phyloP scores from a whole-genome alignment of 2,329 filamentous ascomycete species.

The Passalora sequoiae region DNA sequence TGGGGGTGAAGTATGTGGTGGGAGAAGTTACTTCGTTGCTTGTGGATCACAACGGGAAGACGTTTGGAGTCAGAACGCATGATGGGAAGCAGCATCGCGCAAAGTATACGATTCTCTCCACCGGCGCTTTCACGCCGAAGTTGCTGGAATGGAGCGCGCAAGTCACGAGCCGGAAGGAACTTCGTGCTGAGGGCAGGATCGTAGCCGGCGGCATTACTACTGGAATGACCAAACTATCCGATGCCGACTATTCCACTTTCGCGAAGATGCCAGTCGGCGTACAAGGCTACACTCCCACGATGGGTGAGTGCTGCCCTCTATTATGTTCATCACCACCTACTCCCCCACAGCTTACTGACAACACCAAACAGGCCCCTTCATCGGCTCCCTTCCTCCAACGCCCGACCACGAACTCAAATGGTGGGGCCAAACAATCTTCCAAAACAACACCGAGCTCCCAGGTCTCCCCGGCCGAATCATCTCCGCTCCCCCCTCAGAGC shows the following conservation, averaged over 20 bases:
- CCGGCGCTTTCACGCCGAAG: conserved; percentile 41
- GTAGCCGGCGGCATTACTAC: conserved; percentile 53
- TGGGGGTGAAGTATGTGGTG: conserved; percentile 56
- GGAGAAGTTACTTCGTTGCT: conserved; percentile 48
- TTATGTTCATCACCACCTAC: too few species aligned
- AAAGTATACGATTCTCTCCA: conserved; percentile 38
- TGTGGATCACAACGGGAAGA: conserved; percentile 45
- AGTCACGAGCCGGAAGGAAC: conserved; percentile 41
- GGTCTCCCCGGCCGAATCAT: conserved; percentile 49
- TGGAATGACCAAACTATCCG: conserved; percentile 44
- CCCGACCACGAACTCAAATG: conserved; percentile 48
- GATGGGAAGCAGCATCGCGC: conserved; percentile 33
- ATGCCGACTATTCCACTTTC: conserved; percentile 35
- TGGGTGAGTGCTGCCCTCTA: too few species aligned
- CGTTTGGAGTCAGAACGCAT: conserved; percentile 40
- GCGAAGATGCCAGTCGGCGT: conserved; percentile 43
- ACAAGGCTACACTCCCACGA: conserved; percentile 40
- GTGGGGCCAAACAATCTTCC: conserved; percentile 59
- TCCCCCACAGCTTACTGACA: too few species aligned
- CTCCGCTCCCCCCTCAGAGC: conserved; percentile 52
- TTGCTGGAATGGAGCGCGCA: conserved; percentile 47
- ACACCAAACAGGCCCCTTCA: conserved; percentile 45
- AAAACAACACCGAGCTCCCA: conserved; percentile 48
- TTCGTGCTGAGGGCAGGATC: conserved; percentile 51
- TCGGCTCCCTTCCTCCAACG: conserved; percentile 55